These are phyloP conservation scores for Peniophora sp. DNA, from an alignment of 1,284 basidiomycete species.

Conservation along the genomic window DNA sequence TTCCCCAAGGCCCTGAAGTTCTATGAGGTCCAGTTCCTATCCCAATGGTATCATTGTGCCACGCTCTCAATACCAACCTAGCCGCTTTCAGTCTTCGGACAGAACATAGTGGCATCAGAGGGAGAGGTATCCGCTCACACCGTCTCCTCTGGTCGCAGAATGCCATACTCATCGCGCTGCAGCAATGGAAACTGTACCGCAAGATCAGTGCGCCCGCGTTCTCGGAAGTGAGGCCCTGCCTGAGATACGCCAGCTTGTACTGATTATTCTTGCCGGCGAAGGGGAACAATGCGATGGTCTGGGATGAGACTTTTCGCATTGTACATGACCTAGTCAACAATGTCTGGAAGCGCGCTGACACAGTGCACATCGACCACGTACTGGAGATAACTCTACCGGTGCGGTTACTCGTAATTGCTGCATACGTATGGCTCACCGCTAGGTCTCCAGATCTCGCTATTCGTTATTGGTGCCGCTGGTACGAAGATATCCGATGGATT, in stretches of 20 bases:
- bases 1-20: conserved; percentile 27
- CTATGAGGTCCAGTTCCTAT: conserved; percentile 23
- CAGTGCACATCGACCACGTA: conserved; percentile 23
- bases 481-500: too few species aligned
- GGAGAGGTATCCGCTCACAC: conserved; percentile 23
- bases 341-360: conserved; percentile 24
- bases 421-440: conserved; percentile 35
- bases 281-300: conserved; percentile 47
- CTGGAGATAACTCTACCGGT: conserved; percentile 42
- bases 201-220: conserved; percentile 36
- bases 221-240: conserved; percentile 21
- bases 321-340: conserved; percentile 28
- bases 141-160: too few species aligned
- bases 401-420: too few species aligned
- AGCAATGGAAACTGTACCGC: conserved; percentile 50
- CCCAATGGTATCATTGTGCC: too few species aligned
- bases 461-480: conserved; percentile 7
- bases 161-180: too few species aligned
- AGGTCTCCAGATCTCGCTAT: background rate
- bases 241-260: too few species aligned
- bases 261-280: too few species aligned
- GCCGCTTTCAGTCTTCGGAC: conserved; percentile 24
- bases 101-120: conserved; percentile 52
- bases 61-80: too few species aligned
- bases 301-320: conserved; percentile 41